Base-by-base conservation (phyloP, 331 rosid species). In the Quercus lobata region DNA sequence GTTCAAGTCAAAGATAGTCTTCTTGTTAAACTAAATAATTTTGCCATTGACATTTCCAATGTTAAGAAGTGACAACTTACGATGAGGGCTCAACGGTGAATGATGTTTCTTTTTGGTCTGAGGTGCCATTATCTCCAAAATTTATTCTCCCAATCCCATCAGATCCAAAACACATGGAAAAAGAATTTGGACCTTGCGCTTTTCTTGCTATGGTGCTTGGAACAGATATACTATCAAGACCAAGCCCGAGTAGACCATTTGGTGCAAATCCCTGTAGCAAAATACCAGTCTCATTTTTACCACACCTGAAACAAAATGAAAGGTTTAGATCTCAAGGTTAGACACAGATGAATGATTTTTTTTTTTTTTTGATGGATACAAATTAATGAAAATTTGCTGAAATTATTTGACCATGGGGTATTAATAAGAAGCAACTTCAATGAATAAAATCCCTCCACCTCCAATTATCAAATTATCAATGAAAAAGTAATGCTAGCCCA, bases 131-230 rank as follows among this genome's bases (percentile, higher is more conserved):
- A 77, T 92, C 98, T 55, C 96, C 99, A 83, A 95, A 95, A 15
- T 84, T 79, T 86, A 95, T 93, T 87, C 96, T 91, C 76, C 99
- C 99, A 61, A 27, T 0, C 52, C 94, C 93, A 79, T 87, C 84
- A 65, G 22, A 16, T 75, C 96, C 96, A 81, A 95, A 95, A 83
- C 99, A 95, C 92, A 95, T 90, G 74, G 97, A 93, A 81, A 95
- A 95, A 1, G 98, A 91, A 89, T 95, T 86, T 56, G 90, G 87
- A 61, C 84, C 88, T 62, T 84, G 75, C n/a, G 92, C 97, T 34
- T 81, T 65, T 37, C 76, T 84, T 52, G 99, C 97, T 84, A 93
- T 89, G 84, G 89, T 83, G 84, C 93, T 95, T 19, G 99, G 99
- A 69, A 95, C 90, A 18, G 99, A 91, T 78, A 82, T 21, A 73